These are phyloP conservation scores for Phoenix roebelenii DNA, from an alignment of 176 grass and related monocot genomes.

Conservation along the genomic window DNA sequence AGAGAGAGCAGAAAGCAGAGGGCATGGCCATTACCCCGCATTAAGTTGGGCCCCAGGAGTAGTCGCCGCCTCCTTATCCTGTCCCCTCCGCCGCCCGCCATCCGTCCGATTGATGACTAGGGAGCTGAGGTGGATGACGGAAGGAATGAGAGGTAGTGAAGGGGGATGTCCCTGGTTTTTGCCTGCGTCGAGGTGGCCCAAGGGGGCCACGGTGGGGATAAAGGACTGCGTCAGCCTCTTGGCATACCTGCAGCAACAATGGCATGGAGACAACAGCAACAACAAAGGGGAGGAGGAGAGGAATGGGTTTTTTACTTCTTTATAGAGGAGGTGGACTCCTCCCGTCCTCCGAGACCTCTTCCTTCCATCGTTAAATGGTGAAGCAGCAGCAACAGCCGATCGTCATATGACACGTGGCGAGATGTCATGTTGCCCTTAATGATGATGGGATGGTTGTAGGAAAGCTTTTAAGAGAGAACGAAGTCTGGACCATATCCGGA, in stretches of 20 bases:
- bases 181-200: background rate
- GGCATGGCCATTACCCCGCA: too few species aligned
- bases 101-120: background rate
- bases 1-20: too few species aligned
- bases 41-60: too few species aligned
- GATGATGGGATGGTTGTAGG: too few species aligned
- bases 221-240: background rate
- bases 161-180: constrained; percentile 8
- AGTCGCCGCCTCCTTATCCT: background rate
- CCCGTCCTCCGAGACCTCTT: constrained; percentile 40
- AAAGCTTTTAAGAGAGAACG: too few species aligned
- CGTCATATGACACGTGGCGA: too few species aligned
- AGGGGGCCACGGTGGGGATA: background rate
- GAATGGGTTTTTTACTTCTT: background rate
- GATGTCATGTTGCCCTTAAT: too few species aligned
- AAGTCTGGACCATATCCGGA: too few species aligned
- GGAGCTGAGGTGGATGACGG: background rate
- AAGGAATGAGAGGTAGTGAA: background rate
- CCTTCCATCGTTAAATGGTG: background rate
- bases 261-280: constrained; percentile 21
- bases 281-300: constrained; percentile 13
- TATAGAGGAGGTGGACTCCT: constrained; percentile 11
- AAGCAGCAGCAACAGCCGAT: too few species aligned
- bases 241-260: constrained; percentile 5
- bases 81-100: background rate